These are phyloP conservation scores for Phytophthora pisi DNA, from an alignment of 352 stramenopile species.

Conservation along the genomic window DNA sequence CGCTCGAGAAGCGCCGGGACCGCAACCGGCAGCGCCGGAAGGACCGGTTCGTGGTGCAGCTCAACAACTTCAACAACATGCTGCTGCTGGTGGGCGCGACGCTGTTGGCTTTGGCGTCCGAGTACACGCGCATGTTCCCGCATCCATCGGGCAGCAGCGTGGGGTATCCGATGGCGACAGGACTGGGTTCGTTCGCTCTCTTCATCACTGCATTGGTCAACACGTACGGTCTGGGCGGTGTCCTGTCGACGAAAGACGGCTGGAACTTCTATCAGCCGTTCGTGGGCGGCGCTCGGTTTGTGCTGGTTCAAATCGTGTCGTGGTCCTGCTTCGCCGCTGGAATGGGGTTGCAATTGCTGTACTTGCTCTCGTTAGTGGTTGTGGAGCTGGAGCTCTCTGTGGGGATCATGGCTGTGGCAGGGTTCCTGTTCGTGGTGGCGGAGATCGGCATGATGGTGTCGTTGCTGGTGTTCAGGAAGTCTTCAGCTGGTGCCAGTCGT, in stretches of 20 bases:
- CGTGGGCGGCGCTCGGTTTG: slow-evolving; percentile 71
- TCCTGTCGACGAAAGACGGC: slow-evolving; percentile 71
- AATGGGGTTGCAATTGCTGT: slow-evolving; percentile 71
- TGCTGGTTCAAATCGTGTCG: slow-evolving; percentile 76
- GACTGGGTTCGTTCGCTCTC: slow-evolving; percentile 65
- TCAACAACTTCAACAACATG: slow-evolving; percentile 91
- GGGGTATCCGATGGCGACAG: slow-evolving; percentile 59
- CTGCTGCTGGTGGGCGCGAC: slow-evolving; percentile 73
- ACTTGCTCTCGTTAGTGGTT: slow-evolving; percentile 78
- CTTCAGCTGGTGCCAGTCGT: not conserved
- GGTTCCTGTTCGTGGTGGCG: slow-evolving; percentile 52
- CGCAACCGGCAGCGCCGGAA: slow-evolving; percentile 40
- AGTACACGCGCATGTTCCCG: slow-evolving; percentile 55
- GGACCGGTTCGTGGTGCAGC: slow-evolving; percentile 65
- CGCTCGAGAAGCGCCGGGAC: slow-evolving; percentile 55
- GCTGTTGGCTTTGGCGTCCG: slow-evolving; percentile 61
- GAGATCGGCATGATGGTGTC: slow-evolving; percentile 79
- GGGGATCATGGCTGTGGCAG: slow-evolving; percentile 64
- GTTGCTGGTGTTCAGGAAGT: slow-evolving; percentile 13
- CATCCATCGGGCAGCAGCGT: slow-evolving; percentile 40
- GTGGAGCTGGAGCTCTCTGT: slow-evolving; percentile 84
- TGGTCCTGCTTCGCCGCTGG: slow-evolving; percentile 81
- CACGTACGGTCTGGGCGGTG: slow-evolving; percentile 81
- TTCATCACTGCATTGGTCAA: slow-evolving; percentile 82
- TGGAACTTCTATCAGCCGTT: slow-evolving; percentile 90